Evolutionary conservation across 768 basidiomycete genomes (phyloP), one percentile per base, ranked within the genome.

Genomic region (Leccinum sublutescens): DNA sequence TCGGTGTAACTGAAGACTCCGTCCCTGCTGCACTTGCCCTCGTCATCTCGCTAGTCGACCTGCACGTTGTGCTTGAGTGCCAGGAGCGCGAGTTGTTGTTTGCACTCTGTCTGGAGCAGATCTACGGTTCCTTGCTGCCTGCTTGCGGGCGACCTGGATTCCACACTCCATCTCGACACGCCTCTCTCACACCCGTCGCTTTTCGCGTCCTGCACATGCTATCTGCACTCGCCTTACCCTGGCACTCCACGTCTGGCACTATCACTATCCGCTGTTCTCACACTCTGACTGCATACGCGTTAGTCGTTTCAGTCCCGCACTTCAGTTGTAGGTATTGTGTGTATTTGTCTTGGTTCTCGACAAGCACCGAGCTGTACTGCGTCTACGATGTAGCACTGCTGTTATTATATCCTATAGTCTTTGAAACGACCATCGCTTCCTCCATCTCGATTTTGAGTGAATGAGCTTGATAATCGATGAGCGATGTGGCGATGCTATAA

Each of bases 11-110:
- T 53, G 60, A 36, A 53, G 52, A 33, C 56, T 33, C 49, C 40
- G 66, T 45, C 62, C 63, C 50, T 15, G 58, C 57, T 56, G 64
- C 38, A 68, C 64, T 70, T 60, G 68, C 72, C 61, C 57, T 56
- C 63, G 70, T 61, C 63, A 62, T 62, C 63, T 75, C 75, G 78
- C 79, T 70, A 79, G 78, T 71, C 77, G 75, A 68, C 50, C 49
- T 62, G 68, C 7, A 38, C 59, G 63, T 53, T 56, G 71, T 63
- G 49, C 59, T 73, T 63, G 69, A 71, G 69, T 60, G 64, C 61
- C 64, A 56, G 3, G 66, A 64, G 38, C 55, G 34, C 52, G 21
- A 50, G 52, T 57, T 27, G 59, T 51, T 55, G 62, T 57, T 50
- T 62, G 47, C 45, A 27, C 49, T 55, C 65, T 56, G 57, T 38